phyloP scores from a whole-genome alignment of 2,329 filamentous ascomycete species.

The Diaporthe destruens region DNA sequence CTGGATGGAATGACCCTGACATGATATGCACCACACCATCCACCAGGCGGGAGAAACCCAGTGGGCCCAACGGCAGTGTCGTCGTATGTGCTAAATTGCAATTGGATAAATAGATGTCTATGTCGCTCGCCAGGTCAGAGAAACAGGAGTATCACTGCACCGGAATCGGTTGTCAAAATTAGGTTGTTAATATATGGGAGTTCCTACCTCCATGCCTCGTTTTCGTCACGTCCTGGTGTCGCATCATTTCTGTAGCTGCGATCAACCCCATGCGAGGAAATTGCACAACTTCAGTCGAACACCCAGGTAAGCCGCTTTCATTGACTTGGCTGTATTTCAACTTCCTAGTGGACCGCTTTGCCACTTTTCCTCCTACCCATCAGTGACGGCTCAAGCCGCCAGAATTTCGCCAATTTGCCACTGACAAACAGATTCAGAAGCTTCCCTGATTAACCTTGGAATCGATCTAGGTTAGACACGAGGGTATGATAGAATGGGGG shows the following conservation, averaged over 20 bases:
- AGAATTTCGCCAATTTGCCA: not conserved
- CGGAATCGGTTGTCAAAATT: not conserved
- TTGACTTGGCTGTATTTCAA: not conserved
- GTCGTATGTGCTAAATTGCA: not conserved
- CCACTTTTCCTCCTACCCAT: too few relatives aligned
- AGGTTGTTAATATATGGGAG: not conserved
- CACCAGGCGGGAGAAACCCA: too few relatives aligned
- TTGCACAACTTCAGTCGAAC: too few relatives aligned
- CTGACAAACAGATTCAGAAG: not conserved
- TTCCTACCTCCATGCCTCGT: not conserved
- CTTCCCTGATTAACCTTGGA: not conserved
- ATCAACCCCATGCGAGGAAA: not conserved
- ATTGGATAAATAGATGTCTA: not conserved
- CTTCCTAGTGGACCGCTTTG: not conserved
- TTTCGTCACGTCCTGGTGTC: not conserved
- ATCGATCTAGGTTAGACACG: not conserved
- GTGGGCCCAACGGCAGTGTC: not conserved
- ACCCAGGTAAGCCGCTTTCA: not conserved
- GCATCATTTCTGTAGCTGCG: not conserved
- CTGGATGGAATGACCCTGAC: slow-evolving; percentile 28
- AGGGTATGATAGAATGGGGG: too few relatives aligned
- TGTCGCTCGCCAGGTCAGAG: not conserved
- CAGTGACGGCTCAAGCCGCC: too few relatives aligned
- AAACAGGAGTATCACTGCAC: not conserved
- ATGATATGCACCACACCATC: not conserved